Evolutionary conservation across 176 grass and related monocot genomes (phyloP).

Genomic region (Aegilops umbellulata): DNA sequence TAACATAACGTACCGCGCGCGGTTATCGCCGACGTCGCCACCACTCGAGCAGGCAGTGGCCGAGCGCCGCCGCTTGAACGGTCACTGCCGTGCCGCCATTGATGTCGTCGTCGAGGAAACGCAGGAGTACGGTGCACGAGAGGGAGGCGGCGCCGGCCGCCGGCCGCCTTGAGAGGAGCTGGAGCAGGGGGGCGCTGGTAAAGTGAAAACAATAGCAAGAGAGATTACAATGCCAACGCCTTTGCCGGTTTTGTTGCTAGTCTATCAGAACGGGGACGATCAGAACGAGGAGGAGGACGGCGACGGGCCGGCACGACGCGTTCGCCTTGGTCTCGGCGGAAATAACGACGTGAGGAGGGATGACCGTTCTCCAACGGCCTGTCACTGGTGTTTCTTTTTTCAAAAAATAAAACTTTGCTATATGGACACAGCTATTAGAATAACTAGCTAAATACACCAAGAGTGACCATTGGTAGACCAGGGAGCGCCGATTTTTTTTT

Average conservation of each 20-base stretch:
- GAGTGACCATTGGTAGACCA: too few relatives aligned
- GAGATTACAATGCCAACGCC: neutral
- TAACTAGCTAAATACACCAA: too few relatives aligned
- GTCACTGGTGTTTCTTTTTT: neutral
- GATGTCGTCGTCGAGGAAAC: neutral
- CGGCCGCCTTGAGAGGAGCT: neutral
- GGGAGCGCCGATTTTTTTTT: too few relatives aligned
- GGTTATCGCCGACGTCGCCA: neutral
- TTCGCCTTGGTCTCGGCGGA: constrained; percentile 1
- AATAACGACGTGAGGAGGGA: constrained; percentile 12
- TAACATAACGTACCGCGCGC: neutral
- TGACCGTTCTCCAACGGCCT: neutral
- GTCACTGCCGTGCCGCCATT: neutral
- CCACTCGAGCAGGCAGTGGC: neutral
- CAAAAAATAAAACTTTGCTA: too few relatives aligned
- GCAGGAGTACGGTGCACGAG: neutral
- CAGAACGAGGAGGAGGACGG: neutral
- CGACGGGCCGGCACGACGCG: constrained; percentile 22
- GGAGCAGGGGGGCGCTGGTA: neutral
- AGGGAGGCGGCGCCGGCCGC: neutral
- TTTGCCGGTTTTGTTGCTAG: neutral
- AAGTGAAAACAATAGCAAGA: neutral
- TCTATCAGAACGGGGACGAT: too few relatives aligned
- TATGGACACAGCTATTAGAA: too few relatives aligned
- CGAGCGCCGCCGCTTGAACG: neutral